Evolutionary conservation across 805 yeast species (phyloP).

Genomic region (Aciculoconidium aculeatum): DNA sequence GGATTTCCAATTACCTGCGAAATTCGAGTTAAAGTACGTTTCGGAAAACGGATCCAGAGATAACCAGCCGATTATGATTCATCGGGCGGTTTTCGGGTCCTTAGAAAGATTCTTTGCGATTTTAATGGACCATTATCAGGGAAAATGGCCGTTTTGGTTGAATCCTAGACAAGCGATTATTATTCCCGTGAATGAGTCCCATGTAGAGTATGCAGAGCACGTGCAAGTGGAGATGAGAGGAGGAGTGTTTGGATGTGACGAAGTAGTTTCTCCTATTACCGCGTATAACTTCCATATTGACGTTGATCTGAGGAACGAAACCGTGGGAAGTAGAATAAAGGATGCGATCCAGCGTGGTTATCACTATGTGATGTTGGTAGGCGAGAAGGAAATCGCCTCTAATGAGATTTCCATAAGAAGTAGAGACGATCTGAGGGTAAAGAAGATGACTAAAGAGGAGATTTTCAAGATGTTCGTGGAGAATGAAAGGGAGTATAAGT

Average conservation of each 20-base stretch:
- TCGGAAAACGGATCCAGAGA: constrained; percentile 42
- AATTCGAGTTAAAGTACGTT: constrained; percentile 71
- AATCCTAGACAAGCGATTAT: constrained; percentile 86
- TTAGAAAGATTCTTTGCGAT: constrained; percentile 89
- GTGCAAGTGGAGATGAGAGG: constrained; percentile 44
- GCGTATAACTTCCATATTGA: constrained; percentile 67
- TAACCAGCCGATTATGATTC: constrained; percentile 86
- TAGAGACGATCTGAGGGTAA: constrained; percentile 43
- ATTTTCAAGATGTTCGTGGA: constrained; percentile 47
- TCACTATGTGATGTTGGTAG: constrained; percentile 76
- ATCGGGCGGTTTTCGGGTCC: constrained; percentile 93
- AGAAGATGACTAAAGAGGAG: constrained; percentile 43
- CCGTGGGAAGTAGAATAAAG: constrained; percentile 75
- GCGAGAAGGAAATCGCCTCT: constrained; percentile 70
- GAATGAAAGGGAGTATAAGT: constrained; percentile 47
- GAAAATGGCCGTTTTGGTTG: constrained; percentile 97
- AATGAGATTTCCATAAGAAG: constrained; percentile 61
- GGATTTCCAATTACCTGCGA: constrained; percentile 88
- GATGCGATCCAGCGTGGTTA: constrained; percentile 73
- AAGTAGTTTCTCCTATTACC: constrained; percentile 47
- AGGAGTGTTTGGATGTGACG: constrained; percentile 27
- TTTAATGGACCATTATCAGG: constrained; percentile 81
- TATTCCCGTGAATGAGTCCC: constrained; percentile 69
- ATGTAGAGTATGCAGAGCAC: constrained; percentile 47
- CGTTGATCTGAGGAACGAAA: constrained; percentile 65